These are phyloP conservation scores for Leptodermis oblonga DNA, from an alignment of 257 asterid species.

Conservation along the genomic window DNA sequence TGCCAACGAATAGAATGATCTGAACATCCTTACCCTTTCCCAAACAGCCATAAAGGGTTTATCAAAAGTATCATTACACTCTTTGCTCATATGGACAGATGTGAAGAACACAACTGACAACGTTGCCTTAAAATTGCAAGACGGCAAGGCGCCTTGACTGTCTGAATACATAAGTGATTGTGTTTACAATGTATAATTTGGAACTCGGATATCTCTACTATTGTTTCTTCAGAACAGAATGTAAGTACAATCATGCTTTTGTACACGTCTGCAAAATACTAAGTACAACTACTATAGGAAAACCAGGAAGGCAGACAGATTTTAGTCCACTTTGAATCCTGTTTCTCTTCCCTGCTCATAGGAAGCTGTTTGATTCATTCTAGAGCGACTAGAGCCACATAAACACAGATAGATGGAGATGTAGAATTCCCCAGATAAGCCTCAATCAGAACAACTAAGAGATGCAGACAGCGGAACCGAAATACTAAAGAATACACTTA, in stretches of 20 bases:
- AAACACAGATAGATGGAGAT: background rate
- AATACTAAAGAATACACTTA: background rate
- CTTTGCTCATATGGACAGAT: too few relatives aligned
- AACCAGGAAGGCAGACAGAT: background rate
- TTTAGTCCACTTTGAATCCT: too few relatives aligned
- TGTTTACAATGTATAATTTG: too few relatives aligned
- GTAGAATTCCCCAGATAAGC: background rate
- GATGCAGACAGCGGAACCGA: background rate
- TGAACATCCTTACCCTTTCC: too few relatives aligned
- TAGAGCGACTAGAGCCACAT: background rate
- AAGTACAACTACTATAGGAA: background rate
- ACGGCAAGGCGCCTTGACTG: too few relatives aligned
- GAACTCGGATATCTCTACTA: too few relatives aligned
- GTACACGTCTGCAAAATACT: background rate
- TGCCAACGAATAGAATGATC: too few relatives aligned
- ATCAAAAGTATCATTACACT: too few relatives aligned
- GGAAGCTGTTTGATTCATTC: background rate
- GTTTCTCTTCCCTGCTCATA: background rate
- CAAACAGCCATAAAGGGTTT: too few relatives aligned
- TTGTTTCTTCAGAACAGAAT: background rate
- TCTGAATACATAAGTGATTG: background rate
- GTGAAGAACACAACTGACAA: too few relatives aligned
- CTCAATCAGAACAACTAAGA: background rate
- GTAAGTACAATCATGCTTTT: background rate
- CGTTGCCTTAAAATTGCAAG: too few relatives aligned